Base-by-base conservation (phyloP, 1,139 yeast species). In the Trichomonascaceae sp. region DNA sequence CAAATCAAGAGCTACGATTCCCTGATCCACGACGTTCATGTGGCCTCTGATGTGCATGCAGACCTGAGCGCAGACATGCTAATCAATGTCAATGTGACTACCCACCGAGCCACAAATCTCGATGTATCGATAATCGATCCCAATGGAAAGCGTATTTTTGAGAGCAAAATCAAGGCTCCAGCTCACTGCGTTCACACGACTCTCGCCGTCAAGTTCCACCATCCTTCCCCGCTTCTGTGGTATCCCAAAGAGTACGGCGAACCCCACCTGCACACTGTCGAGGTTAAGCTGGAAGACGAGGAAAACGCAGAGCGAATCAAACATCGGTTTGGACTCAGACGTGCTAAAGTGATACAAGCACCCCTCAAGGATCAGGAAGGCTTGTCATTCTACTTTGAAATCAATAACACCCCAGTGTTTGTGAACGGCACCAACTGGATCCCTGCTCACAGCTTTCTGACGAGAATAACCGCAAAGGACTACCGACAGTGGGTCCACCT, bases 381-480 rank as follows among this genome's bases (percentile, higher is more conserved):
- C 0, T 43, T 54, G 2, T 48, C 58, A 9, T 67, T 67, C 43
- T 67, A 60, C 43, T 65, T 67, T 48, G 50, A 48, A 31, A 48
- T 67, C 34, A 67, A 67, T 43, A 50, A 55, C 33, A 43, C 54
- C 15, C 64, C 69, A 4, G 44, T 63, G 4, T 67, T 55, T 39
- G 39, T 50, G 23, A 44, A 54, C 17, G 72, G 72, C 1, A 59
- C 67, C 5, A 61, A 64, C 45, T 67, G 72, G 72, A 67, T 67
- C 28, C 72, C 72, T 1, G 62, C 59, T 2, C 69, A 67, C 43
- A 60, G 65, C 2, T 56, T 64, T 32, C 50, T 51, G 17, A 56
- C 66, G 2, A 34, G 41, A 18, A 42, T 64, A 13, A 50, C 57
- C 3, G 43, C 47, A 2, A 34, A 48, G 13, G 66, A 63, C 36